phyloP scores from a whole-genome alignment of 306 rosid genomes.

The Quercus suber region DNA sequence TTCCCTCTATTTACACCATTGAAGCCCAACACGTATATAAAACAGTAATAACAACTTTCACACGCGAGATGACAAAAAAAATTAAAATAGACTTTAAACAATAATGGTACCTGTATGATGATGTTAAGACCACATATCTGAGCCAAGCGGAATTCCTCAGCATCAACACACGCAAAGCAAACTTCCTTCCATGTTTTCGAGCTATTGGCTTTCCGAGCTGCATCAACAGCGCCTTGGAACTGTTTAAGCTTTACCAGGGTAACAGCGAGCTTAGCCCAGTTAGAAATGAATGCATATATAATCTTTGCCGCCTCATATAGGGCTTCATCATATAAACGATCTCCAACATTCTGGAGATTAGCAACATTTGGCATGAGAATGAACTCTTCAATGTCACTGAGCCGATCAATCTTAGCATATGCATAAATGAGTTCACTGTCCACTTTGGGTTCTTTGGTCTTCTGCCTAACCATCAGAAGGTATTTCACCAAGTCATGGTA shows the following conservation, averaged over 20 bases:
- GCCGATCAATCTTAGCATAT: slow-evolving; percentile 90
- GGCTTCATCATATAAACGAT: slow-evolving; percentile 85
- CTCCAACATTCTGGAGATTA: slow-evolving; percentile 85
- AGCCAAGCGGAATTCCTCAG: slow-evolving; percentile 93
- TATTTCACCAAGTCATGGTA: slow-evolving; percentile 87
- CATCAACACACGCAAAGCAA: slow-evolving; percentile 96
- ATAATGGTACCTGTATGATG: slow-evolving; percentile 63
- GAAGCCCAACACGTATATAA: background rate
- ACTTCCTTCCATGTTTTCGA: slow-evolving; percentile 98
- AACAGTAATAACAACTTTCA: background rate
- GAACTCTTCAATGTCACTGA: slow-evolving; percentile 87
- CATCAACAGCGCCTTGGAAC: slow-evolving; percentile 98
- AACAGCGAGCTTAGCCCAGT: slow-evolving; percentile 91
- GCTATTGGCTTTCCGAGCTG: slow-evolving; percentile 95
- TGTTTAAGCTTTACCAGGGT: slow-evolving; percentile 83
- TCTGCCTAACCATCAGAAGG: slow-evolving; percentile 93
- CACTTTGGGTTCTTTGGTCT: slow-evolving; percentile 85
- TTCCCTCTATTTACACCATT: background rate
- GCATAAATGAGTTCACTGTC: slow-evolving; percentile 96
- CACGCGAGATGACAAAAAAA: background rate
- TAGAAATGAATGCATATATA: slow-evolving; percentile 79
- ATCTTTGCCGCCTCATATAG: slow-evolving; percentile 92
- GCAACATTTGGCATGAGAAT: slow-evolving; percentile 97
- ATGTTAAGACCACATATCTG: slow-evolving; percentile 96
- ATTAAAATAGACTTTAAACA: slow-evolving; percentile 4